Base-by-base conservation (phyloP, 2,329 filamentous ascomycete species). In the Clarireedia hainanense region DNA sequence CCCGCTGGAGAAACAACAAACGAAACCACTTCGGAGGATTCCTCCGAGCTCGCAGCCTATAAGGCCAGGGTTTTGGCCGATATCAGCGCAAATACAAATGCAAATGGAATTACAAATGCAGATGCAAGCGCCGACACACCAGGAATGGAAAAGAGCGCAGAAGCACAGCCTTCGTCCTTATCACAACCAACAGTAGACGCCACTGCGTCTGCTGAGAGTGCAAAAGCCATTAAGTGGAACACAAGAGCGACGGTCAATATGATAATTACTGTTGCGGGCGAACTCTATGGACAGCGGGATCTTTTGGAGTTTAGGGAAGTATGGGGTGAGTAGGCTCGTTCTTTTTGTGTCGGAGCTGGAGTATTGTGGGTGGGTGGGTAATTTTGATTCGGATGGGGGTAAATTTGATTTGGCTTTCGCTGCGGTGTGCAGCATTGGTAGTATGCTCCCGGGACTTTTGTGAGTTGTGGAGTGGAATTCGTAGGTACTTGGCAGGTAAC, bases 241-340 rank as follows among this genome's bases (percentile, higher is more conserved):
- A 72, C 57, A 60, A 74, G 58, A 64, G 86, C 84, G n/a, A 91
- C 90, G 42, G 76, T 96, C 36, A 91, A 95, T 72, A 95, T 95
- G 89, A 89, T 96, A 52, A 75, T 96, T 63, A 94, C 89, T 0
- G 79, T 96, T 37, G 85, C 88, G 48, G 91, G 90, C 64, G 91
- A 96, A 72, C 83, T 88, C 62, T 97, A 91, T 71, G 91, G 92
- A 1, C 92, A 97, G 72, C 79, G 86, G 61, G 92, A 97, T 70
- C 72, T 96, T 60, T 78, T 96, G 49, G 83, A 88, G 64, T 88
- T 85, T 59, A 80, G 90, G 57, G 80, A 86, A 57, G 57, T 72
- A 17, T 82, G 80, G 77, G 60, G 57, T 46, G 54, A 52, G 47
- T 49, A 49, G 36, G 34, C 23, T 17, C 6, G 14, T 42, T 42